phyloP scores from a whole-genome alignment of 495 filamentous ascomycete genomes.

The Margaritispora aquatica region DNA sequence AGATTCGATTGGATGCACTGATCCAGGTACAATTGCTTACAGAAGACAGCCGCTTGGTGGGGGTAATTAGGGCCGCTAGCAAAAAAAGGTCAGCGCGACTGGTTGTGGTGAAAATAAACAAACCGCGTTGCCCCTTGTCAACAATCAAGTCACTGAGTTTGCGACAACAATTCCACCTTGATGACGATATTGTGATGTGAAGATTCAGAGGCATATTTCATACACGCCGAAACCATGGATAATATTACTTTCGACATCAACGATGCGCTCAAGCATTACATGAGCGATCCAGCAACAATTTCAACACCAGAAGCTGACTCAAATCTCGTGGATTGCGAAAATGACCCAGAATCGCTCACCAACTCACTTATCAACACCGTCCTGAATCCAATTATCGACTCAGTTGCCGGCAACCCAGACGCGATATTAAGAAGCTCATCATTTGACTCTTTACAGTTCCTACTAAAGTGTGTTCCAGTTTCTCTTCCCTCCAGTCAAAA shows the following conservation, averaged over 20 bases:
- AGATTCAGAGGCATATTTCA: conserved; percentile 19
- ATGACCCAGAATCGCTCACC: conserved; percentile 79
- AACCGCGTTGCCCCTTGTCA: conserved; percentile 16
- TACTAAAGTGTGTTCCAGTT: conserved; percentile 88
- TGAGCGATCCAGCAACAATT: conserved; percentile 79
- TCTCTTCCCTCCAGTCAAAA: conserved; percentile 42
- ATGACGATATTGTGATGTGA: conserved; percentile 12
- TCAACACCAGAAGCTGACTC: conserved; percentile 83
- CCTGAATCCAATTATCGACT: conserved; percentile 89
- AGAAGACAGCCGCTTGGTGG: neutral
- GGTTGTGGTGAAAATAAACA: too few relatives aligned
- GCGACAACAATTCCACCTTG: conserved; percentile 18
- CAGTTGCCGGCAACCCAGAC: conserved; percentile 85
- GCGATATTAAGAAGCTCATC: conserved; percentile 67
- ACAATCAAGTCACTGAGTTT: conserved; percentile 12
- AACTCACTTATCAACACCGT: conserved; percentile 73
- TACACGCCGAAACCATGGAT: conserved; percentile 52
- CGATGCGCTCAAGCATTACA: conserved; percentile 88
- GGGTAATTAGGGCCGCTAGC: conserved; percentile 3
- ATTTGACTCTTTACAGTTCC: conserved; percentile 90
- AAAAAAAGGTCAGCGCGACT: conserved; percentile 2
- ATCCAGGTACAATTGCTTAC: conserved; percentile 12
- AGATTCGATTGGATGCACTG: conserved; percentile 20
- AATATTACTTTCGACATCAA: conserved; percentile 85
- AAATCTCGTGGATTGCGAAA: conserved; percentile 83